Base-by-base conservation (phyloP, 2,329 filamentous ascomycete genomes). In the Epichloe sibirici region DNA sequence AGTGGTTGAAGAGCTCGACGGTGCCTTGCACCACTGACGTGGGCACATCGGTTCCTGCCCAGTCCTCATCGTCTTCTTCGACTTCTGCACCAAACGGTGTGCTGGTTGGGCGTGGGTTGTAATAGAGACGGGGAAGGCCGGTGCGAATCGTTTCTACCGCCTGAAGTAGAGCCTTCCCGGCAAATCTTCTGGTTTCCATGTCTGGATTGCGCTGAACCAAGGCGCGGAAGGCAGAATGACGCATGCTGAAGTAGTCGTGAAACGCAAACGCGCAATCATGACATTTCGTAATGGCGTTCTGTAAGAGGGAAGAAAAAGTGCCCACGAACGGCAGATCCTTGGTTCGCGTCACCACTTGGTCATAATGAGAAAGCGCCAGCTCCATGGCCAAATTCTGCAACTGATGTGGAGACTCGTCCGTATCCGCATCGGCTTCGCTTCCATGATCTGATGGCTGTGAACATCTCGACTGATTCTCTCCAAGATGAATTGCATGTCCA, bases 321-420 rank as follows among this genome's bases (percentile, higher is more conserved):
- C 77, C 72, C 39, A 86, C 82, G 43, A 85, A 78, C 0, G 82
- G 76, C 2, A 79, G 63, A 42, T 90, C 85, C 64, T 86, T 88
- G 4, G 80, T 76, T 53, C 88, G 79, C 45, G 85, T 80, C 12
- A 87, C 77, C 43, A 94, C 75, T 62, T 91, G 86, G 58, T 90
- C 85, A 39, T 94, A 69, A 58, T 91, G 86, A 49, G 78, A 74
- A 3, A 87, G 63, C 1, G 77, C 71, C 55, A 80, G 74, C 13
- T 71, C 67, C 60, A 88, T 71, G 3, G 78, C 77, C 45, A 71
- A 57, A 17, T 71, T 70, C 59, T 80, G 74, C 15, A 74, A 54
- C 5, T 58, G 55, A 51, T 65, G 63, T 17, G 31, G 51, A 2
- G 50, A 17, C 15, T 34, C 17, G 17, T 28, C 46, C 23, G 23